Evolutionary conservation across 2,329 filamentous ascomycete species (phyloP).

Genomic region (Arachnopeziza araneosa): DNA sequence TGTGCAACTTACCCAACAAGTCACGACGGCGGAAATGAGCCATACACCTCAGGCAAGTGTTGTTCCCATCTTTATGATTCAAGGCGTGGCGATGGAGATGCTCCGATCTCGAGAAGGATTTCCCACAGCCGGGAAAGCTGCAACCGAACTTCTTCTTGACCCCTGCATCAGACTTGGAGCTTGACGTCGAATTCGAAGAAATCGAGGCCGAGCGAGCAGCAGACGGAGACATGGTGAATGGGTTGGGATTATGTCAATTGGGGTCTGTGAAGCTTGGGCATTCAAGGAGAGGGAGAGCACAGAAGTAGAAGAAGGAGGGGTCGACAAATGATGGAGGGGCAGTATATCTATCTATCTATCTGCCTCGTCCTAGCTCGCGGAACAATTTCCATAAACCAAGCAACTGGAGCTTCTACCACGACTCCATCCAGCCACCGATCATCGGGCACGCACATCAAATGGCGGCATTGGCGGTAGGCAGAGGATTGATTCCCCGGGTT

Average conservation of each 20-base stretch:
- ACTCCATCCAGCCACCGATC: slow-evolving; percentile 21
- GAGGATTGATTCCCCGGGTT: background rate
- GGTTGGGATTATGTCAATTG: background rate
- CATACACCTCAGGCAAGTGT: slow-evolving; percentile 47
- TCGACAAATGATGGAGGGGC: slow-evolving; percentile 17
- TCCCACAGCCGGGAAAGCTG: slow-evolving; percentile 36
- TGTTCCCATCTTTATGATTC: slow-evolving; percentile 43
- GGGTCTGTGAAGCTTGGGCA: background rate
- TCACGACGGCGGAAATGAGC: slow-evolving; percentile 52
- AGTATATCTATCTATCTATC: slow-evolving; percentile 19
- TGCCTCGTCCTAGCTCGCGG: slow-evolving; percentile 7
- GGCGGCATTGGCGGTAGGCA: slow-evolving; percentile 6
- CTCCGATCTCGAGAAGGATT: slow-evolving; percentile 45
- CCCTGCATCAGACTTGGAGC: slow-evolving; percentile 16
- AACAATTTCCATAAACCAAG: slow-evolving; percentile 22
- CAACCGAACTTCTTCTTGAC: slow-evolving; percentile 36
- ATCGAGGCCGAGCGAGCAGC: slow-evolving; percentile 23
- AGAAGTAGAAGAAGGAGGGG: slow-evolving; percentile 15
- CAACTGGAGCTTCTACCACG: slow-evolving; percentile 7
- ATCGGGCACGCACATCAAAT: slow-evolving; percentile 21
- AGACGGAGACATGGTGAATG: slow-evolving; percentile 23
- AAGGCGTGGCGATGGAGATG: slow-evolving; percentile 47
- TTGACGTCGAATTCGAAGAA: slow-evolving; percentile 22
- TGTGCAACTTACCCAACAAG: slow-evolving; percentile 42
- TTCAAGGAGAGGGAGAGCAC: background rate